These are phyloP conservation scores for Didymella lethalis DNA, from an alignment of 2,329 filamentous ascomycete species.

Conservation along the genomic window DNA sequence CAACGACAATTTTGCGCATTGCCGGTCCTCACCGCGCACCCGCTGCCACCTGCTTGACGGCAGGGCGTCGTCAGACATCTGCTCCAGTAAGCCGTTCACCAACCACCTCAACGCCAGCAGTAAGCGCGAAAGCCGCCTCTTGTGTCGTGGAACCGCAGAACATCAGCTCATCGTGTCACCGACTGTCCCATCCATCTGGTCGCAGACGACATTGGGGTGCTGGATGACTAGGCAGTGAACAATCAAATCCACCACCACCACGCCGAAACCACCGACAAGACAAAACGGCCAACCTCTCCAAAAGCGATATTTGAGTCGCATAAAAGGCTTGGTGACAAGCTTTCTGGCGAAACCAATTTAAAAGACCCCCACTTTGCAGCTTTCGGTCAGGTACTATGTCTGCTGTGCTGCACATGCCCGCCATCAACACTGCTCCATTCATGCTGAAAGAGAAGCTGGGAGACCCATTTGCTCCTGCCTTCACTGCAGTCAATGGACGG, in stretches of 20 bases:
- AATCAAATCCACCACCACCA: slow-evolving; percentile 1
- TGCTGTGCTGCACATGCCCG: slow-evolving; percentile 41
- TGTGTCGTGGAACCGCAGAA: slow-evolving; percentile 27
- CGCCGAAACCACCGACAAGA: slow-evolving; percentile 1
- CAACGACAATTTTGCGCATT: slow-evolving; percentile 1
- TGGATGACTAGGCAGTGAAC: slow-evolving; percentile 7
- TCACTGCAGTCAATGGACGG: slow-evolving; percentile 49
- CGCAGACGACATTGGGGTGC: slow-evolving; percentile 2
- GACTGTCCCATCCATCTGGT: slow-evolving; percentile 18
- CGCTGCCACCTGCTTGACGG: slow-evolving; percentile 10
- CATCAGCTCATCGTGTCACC: slow-evolving; percentile 23
- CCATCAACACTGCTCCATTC: slow-evolving; percentile 31
- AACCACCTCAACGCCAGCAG: slow-evolving; percentile 10
- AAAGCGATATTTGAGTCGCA: neutral
- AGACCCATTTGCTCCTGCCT: slow-evolving; percentile 42
- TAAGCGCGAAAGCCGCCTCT: slow-evolving; percentile 34
- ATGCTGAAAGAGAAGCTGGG: slow-evolving; percentile 40
- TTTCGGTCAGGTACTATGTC: slow-evolving; percentile 39
- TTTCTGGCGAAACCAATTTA: neutral
- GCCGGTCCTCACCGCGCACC: slow-evolving; percentile 7
- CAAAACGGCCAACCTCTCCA: neutral
- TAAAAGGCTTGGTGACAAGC: slow-evolving; percentile 4
- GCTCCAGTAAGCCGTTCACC: neutral
- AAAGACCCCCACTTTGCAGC: slow-evolving; percentile 3
- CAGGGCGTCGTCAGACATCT: slow-evolving; percentile 2